These are phyloP conservation scores for Fistulinella staudtii DNA, from an alignment of 1,284 basidiomycete species.

Conservation along the genomic window DNA sequence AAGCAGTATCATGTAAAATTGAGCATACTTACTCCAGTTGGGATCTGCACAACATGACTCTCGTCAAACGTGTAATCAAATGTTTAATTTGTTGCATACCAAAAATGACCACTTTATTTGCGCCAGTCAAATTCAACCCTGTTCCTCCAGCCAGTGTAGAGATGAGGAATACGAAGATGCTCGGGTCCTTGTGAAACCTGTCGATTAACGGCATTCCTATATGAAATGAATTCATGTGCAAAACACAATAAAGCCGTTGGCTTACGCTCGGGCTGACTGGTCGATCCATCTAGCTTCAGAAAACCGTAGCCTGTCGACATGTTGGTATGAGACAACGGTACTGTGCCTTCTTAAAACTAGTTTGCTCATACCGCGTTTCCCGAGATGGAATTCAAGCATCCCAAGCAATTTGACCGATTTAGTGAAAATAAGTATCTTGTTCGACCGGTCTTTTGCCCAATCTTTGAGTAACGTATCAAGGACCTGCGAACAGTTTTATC, in stretches of 20 bases:
- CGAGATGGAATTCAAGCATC: conserved; percentile 72
- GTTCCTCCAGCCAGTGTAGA: conserved; percentile 77
- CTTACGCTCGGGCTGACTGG: conserved; percentile 61
- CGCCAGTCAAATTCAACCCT: conserved; percentile 69
- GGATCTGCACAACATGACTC: conserved; percentile 53
- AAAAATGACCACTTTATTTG: conserved; percentile 85
- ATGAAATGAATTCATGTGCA: conserved; percentile 13
- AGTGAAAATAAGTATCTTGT: conserved; percentile 84
- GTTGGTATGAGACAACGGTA: not conserved
- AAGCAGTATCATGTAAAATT: not conserved
- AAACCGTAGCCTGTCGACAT: conserved; percentile 52
- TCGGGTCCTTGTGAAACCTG: conserved; percentile 70
- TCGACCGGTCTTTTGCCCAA: conserved; percentile 60
- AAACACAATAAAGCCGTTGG: too few species aligned
- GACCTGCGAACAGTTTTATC: conserved; percentile 41
- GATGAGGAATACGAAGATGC: conserved; percentile 74
- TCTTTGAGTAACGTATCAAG: conserved; percentile 60
- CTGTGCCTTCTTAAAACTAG: too few species aligned
- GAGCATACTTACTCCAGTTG: conserved; percentile 71
- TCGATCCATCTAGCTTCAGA: conserved; percentile 70
- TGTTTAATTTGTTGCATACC: conserved; percentile 51
- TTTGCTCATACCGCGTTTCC: conserved; percentile 40
- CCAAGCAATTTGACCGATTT: conserved; percentile 80
- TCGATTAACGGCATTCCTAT: conserved; percentile 82
- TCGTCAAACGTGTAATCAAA: not conserved